phyloP scores from a whole-genome alignment of 2,329 filamentous ascomycete species.

The Domatiomyces catenatus region DNA sequence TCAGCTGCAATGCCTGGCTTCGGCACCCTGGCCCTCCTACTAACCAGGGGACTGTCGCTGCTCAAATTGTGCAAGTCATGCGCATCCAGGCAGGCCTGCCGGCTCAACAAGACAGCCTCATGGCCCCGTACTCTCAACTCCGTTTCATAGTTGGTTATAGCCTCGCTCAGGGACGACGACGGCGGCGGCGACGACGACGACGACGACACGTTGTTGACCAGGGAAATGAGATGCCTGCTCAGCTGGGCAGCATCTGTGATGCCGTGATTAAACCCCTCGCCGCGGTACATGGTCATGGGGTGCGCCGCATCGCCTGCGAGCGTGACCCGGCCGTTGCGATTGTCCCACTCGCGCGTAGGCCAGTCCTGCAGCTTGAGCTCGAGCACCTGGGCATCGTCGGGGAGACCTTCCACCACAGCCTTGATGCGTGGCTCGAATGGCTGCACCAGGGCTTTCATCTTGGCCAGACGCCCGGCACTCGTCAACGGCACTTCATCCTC shows the following conservation, averaged over 20 bases:
- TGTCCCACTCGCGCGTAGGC: slow-evolving; percentile 23
- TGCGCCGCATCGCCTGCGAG: slow-evolving; percentile 27
- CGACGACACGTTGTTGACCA: background rate
- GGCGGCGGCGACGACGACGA: background rate
- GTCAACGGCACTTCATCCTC: slow-evolving; percentile 23
- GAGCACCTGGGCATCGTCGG: slow-evolving; percentile 19
- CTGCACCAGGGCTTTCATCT: slow-evolving; percentile 25
- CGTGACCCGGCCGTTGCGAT: slow-evolving; percentile 20
- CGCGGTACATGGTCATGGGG: slow-evolving; percentile 23
- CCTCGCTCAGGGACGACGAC: slow-evolving; percentile 3
- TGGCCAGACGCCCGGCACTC: slow-evolving; percentile 21
- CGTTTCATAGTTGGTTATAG: slow-evolving; percentile 19
- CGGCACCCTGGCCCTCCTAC: background rate
- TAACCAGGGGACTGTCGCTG: slow-evolving; percentile 7
- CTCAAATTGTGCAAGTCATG: slow-evolving; percentile 20
- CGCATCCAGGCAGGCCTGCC: slow-evolving; percentile 23
- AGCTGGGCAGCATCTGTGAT: slow-evolving; percentile 18
- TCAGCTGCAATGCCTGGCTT: background rate
- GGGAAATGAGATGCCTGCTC: slow-evolving; percentile 5
- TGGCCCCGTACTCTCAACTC: slow-evolving; percentile 21
- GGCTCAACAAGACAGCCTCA: slow-evolving; percentile 21
- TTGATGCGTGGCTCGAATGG: slow-evolving; percentile 20
- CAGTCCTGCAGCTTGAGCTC: slow-evolving; percentile 23
- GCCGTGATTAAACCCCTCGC: slow-evolving; percentile 22
- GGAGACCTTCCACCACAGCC: slow-evolving; percentile 22